Evolutionary conservation across 306 rosid species (phyloP).

Genomic region (Quercus cerris): DNA sequence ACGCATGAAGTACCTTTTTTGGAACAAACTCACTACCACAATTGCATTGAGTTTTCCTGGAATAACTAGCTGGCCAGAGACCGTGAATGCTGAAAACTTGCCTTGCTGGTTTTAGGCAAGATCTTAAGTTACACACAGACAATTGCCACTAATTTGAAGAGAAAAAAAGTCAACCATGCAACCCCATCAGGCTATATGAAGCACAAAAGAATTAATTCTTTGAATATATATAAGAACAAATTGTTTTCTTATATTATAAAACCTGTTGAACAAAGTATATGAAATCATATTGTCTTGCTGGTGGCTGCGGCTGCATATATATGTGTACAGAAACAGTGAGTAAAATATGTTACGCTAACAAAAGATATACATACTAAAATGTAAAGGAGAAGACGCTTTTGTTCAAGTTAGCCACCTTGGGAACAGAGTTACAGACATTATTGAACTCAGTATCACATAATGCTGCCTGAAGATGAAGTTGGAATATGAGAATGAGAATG

Average conservation of each 20-base stretch:
- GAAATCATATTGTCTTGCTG: neutral
- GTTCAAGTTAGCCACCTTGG: neutral
- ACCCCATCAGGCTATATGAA: neutral
- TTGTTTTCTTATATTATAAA: neutral
- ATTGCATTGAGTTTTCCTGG: neutral
- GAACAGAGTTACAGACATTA: neutral
- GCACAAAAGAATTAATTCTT: neutral
- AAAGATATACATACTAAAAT: neutral
- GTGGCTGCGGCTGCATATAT: neutral
- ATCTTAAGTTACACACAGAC: slow-evolving; percentile 4
- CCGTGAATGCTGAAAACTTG: slow-evolving; percentile 24
- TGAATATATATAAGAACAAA: neutral
- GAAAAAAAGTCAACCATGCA: neutral
- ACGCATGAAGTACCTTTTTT: neutral
- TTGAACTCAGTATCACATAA: neutral
- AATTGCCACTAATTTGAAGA: slow-evolving; percentile 16
- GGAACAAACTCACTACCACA: neutral
- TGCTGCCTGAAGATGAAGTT: neutral
- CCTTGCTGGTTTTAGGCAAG: slow-evolving; percentile 24
- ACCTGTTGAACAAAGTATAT: slow-evolving; percentile 30
- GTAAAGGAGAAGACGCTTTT: neutral
- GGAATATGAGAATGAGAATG: neutral
- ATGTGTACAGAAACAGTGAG: neutral
- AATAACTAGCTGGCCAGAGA: slow-evolving; percentile 16
- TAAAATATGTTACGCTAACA: neutral